phyloP scores from a whole-genome alignment of 257 asterid genomes.

The Gynochthodes officinalis region DNA sequence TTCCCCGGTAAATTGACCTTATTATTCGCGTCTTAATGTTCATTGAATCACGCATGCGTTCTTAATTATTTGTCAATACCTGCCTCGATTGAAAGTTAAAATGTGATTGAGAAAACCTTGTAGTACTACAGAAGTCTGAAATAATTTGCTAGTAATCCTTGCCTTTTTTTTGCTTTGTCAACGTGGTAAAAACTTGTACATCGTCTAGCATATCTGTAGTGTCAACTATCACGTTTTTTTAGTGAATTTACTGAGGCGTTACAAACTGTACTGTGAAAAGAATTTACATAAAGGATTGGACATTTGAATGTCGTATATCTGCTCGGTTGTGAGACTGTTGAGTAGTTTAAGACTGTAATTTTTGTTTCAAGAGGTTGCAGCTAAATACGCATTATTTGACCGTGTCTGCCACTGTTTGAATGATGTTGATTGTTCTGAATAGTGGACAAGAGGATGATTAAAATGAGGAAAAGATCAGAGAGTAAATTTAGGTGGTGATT shows the following conservation, averaged over 20 bases:
- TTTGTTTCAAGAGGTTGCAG: neutral
- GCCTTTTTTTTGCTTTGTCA: neutral
- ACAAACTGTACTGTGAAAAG: neutral
- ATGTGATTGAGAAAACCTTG: neutral
- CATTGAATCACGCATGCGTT: neutral
- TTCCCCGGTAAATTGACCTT: constrained; percentile 54
- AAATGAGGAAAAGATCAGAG: neutral
- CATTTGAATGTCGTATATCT: too few species aligned
- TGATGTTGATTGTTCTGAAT: neutral
- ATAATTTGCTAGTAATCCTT: neutral
- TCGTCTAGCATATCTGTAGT: neutral
- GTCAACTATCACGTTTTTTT: neutral
- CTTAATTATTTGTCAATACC: neutral
- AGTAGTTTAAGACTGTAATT: neutral
- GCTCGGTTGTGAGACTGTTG: neutral
- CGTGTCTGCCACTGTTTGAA: neutral
- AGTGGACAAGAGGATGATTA: neutral
- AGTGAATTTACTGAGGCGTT: neutral
- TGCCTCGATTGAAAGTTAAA: neutral
- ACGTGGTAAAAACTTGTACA: neutral
- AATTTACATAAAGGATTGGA: too few species aligned
- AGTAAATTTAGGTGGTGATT: too few species aligned
- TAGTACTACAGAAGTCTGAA: neutral
- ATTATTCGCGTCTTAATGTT: neutral
- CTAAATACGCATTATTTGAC: neutral